Evolutionary conservation across 1,139 yeast genomes (phyloP).

Genomic region (Suhomyces ambrosiae): DNA sequence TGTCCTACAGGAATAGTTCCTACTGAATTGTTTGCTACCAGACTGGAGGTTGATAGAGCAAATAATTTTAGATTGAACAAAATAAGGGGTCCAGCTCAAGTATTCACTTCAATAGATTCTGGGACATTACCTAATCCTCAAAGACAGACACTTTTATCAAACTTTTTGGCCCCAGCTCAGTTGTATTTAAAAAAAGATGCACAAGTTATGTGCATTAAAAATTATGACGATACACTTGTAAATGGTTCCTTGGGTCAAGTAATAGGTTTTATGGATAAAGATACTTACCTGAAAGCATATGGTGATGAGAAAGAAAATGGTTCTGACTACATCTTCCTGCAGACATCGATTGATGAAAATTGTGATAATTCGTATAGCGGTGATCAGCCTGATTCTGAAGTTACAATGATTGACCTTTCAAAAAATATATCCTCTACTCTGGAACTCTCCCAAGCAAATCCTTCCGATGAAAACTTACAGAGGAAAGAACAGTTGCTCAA

Average conservation of each 20-base stretch:
- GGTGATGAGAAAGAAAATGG: slow-evolving; percentile 19
- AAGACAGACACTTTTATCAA: slow-evolving; percentile 50
- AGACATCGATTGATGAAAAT: slow-evolving; percentile 3
- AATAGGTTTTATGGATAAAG: slow-evolving; percentile 42
- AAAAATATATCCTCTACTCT: slow-evolving; percentile 1
- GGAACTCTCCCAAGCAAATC: slow-evolving; percentile 2
- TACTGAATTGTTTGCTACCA: slow-evolving; percentile 82
- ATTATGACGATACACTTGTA: slow-evolving; percentile 81
- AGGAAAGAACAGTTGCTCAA: slow-evolving; percentile 23
- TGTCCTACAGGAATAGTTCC: slow-evolving; percentile 76
- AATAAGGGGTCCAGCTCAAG: slow-evolving; percentile 50
- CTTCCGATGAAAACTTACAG: slow-evolving; percentile 9
- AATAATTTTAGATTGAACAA: slow-evolving; percentile 57
- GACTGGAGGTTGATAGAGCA: slow-evolving; percentile 81
- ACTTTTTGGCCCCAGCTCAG: slow-evolving; percentile 69
- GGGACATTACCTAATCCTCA: slow-evolving; percentile 55
- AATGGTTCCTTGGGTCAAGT: slow-evolving; percentile 93
- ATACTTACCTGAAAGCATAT: slow-evolving; percentile 34
- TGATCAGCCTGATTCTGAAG: too few species aligned
- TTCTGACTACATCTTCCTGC: slow-evolving; percentile 15
- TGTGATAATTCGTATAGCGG: slow-evolving; percentile 1
- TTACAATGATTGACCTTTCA: not conserved
- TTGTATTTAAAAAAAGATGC: slow-evolving; percentile 76
- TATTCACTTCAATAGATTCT: slow-evolving; percentile 62
- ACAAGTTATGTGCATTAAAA: slow-evolving; percentile 95